Evolutionary conservation across 139 green algal genomes (phyloP).

Genomic region (Dunaliella sp.): DNA sequence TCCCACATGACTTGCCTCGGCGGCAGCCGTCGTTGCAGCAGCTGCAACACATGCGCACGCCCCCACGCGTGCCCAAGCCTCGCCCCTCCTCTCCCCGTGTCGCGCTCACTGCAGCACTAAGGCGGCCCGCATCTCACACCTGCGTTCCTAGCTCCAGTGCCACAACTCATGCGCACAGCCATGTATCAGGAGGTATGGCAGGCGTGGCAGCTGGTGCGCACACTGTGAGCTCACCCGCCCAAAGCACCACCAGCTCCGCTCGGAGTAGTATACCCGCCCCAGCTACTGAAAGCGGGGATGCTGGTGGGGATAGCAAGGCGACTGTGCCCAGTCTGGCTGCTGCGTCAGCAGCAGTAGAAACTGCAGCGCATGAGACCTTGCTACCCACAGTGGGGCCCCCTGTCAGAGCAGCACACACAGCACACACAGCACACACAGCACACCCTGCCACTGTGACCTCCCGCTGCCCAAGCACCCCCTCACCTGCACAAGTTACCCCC

Average conservation of each 20-base stretch:
- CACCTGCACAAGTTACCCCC: too few species aligned
- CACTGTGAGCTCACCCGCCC: too few species aligned
- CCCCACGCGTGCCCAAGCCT: neutral
- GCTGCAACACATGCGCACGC: neutral
- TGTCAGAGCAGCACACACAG: neutral
- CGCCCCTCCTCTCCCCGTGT: neutral
- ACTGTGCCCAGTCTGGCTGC: too few species aligned
- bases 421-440: too few species aligned
- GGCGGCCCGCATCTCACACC: neutral
- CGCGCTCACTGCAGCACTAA: neutral
- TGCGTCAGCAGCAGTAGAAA: neutral
- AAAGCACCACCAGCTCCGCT: too few species aligned
- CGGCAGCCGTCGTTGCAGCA: neutral
- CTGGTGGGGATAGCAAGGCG: too few species aligned
- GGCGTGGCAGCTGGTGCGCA: too few species aligned
- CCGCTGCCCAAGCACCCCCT: neutral
- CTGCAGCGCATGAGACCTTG: too few species aligned
- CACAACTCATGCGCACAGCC: too few species aligned
- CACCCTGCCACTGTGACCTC: neutral
- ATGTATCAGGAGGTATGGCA: too few species aligned
- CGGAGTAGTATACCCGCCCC: too few species aligned
- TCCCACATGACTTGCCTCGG: neutral
- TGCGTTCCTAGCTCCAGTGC: neutral
- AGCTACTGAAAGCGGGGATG: too few species aligned
- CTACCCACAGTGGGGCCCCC: neutral